phyloP scores from a whole-genome alignment of 805 yeast species.

The Candida coquimbonensis region DNA sequence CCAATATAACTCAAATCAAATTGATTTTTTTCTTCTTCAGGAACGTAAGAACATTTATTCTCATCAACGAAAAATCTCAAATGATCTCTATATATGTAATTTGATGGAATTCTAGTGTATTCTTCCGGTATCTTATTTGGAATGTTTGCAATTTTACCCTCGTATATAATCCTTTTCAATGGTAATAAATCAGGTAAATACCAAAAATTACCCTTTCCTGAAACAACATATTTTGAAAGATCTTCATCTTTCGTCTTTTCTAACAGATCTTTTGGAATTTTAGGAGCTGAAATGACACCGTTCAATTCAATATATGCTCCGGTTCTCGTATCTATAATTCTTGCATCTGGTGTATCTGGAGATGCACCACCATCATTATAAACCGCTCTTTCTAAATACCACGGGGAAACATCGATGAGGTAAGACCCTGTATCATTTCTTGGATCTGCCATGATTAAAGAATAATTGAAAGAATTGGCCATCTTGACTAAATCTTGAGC shows the following conservation, averaged over 20 bases:
- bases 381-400: slow-evolving; percentile 40
- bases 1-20: slow-evolving; percentile 32
- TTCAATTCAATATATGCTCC: slow-evolving; percentile 56
- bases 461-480: slow-evolving; percentile 40
- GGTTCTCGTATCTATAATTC: slow-evolving; percentile 53
- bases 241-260: slow-evolving; percentile 9
- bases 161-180: slow-evolving; percentile 46
- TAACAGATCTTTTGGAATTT: slow-evolving; percentile 13
- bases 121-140: slow-evolving; percentile 38
- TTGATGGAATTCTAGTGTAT: slow-evolving; percentile 24
- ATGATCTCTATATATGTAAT: slow-evolving; percentile 29
- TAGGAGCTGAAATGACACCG: slow-evolving; percentile 30
- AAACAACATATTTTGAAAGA: slow-evolving; percentile 24
- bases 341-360: slow-evolving; percentile 40
- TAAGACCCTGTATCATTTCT: slow-evolving; percentile 38
- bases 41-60: slow-evolving; percentile 32
- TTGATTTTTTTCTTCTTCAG: slow-evolving; percentile 31
- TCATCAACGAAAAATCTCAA: slow-evolving; percentile 32
- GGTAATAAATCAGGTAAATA: slow-evolving; percentile 43
- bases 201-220: slow-evolving; percentile 41
- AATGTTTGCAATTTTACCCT: slow-evolving; percentile 44
- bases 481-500: slow-evolving; percentile 38
- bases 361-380: slow-evolving; percentile 41
- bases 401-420: slow-evolving; percentile 42
- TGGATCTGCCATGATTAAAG: slow-evolving; percentile 38